Evolutionary conservation across 176 grass and related monocot species (phyloP).

Genomic region (Pontederia crassipes): DNA sequence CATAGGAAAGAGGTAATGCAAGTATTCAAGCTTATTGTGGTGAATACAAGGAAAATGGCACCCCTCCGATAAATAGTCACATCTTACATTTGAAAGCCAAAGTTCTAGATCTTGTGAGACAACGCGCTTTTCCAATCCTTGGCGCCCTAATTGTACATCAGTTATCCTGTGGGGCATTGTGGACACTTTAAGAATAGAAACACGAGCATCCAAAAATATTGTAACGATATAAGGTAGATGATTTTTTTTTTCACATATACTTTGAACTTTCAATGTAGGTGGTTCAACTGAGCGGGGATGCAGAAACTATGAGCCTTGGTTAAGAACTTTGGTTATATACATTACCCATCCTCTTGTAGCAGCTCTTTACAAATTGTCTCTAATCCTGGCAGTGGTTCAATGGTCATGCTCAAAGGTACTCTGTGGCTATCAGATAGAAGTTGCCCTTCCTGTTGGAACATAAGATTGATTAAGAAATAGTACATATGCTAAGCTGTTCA

Average conservation of each 20-base stretch:
- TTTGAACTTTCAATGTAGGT: no score
- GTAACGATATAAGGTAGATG: no score
- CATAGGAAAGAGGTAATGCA: slow-evolving; percentile 11
- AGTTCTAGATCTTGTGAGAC: slow-evolving; percentile 96
- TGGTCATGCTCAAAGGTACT: slow-evolving; percentile 31
- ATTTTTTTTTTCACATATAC: no score
- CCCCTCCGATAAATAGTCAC: neutral
- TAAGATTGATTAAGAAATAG: neutral
- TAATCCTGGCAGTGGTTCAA: slow-evolving; percentile 78
- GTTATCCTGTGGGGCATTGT: slow-evolving; percentile 41
- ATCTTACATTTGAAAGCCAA: slow-evolving; percentile 87
- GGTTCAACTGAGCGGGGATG: no score
- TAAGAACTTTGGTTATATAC: neutral
- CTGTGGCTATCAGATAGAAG: slow-evolving; percentile 23
- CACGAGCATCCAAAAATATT: neutral
- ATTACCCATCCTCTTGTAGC: slow-evolving; percentile 86
- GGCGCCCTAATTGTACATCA: slow-evolving; percentile 64
- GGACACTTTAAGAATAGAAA: neutral
- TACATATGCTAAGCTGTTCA: neutral
- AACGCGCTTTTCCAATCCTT: slow-evolving; percentile 81
- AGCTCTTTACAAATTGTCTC: slow-evolving; percentile 86
- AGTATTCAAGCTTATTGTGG: slow-evolving; percentile 7
- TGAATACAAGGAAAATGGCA: neutral
- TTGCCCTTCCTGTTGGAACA: slow-evolving; percentile 32
- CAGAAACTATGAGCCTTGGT: neutral